Conservation (phyloP, 2,329 filamentous ascomycete species). For the Paradendryphiella salina region DNA sequence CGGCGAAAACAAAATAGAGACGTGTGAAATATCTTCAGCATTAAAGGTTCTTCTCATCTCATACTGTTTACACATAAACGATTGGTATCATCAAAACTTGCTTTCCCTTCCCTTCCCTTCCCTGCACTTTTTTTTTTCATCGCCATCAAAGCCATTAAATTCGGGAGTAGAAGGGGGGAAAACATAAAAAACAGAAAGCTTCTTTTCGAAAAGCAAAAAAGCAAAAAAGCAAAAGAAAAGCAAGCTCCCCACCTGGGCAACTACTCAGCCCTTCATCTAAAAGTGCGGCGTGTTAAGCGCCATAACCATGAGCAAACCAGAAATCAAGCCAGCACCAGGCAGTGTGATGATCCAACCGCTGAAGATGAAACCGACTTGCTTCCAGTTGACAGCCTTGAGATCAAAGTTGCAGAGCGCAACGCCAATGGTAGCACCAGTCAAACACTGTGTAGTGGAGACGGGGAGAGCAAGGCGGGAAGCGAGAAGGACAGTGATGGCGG, state of each 20-base stretch:
- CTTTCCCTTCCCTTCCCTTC: neutral
- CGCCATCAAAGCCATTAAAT: neutral
- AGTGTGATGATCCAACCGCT: conserved; percentile 51
- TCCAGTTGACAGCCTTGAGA: conserved; percentile 50
- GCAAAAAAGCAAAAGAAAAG: neutral
- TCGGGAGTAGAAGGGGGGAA: no score
- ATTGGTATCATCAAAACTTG: conserved; percentile 3
- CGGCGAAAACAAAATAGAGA: no score
- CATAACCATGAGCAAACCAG: conserved; percentile 49
- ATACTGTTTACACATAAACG: neutral
- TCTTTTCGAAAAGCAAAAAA: neutral
- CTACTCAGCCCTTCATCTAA: conserved; percentile 5
- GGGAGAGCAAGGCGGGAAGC: conserved; percentile 65
- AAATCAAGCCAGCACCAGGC: conserved; percentile 48
- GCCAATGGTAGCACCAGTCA: conserved; percentile 33
- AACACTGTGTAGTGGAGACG: conserved; percentile 66
- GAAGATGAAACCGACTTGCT: conserved; percentile 49
- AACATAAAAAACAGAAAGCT: neutral
- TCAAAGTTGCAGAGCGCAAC: conserved; percentile 40
- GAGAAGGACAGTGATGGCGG: conserved; percentile 64
- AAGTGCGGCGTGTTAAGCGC: conserved; percentile 51
- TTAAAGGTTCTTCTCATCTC: neutral
- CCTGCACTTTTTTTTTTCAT: neutral
- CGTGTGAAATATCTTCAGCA: neutral
- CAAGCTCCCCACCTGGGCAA: neutral